These are phyloP conservation scores for Diplogelasinospora grovesii DNA, from an alignment of 495 filamentous ascomycete genomes.

Conservation along the genomic window DNA sequence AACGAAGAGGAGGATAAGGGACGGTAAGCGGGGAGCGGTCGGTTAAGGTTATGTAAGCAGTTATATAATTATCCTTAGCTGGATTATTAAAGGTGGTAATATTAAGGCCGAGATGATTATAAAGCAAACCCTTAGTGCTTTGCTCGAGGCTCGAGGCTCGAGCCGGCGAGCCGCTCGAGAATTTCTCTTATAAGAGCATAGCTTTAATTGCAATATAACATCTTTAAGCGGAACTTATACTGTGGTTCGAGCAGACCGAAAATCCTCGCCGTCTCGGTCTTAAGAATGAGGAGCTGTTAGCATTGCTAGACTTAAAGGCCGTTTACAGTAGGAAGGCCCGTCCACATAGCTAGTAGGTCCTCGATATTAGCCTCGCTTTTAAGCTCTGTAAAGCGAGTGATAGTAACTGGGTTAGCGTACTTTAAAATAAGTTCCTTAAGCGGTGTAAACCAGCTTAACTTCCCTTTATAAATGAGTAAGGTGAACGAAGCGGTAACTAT, in stretches of 20 bases:
- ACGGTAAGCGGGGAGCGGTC: constrained; percentile 5
- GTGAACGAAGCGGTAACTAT: background rate
- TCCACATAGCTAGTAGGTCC: constrained; percentile 8
- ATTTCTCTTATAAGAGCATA: constrained; percentile 18
- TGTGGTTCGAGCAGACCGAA: too few species aligned
- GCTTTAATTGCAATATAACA: constrained; percentile 18
- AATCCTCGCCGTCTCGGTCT: too few species aligned
- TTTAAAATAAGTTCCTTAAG: constrained; percentile 6
- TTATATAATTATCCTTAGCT: too few species aligned
- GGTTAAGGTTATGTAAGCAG: constrained; percentile 3
- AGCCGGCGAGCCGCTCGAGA: constrained; percentile 16
- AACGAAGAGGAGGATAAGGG: constrained; percentile 11
- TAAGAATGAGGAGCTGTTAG: constrained; percentile 1
- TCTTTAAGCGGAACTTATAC: constrained; percentile 12
- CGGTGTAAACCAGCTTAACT: constrained; percentile 1
- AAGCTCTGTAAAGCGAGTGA: too few species aligned
- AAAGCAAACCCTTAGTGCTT: constrained; percentile 8
- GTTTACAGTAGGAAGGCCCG: constrained; percentile 3
- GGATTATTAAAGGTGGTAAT: too few species aligned
- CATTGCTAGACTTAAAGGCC: background rate
- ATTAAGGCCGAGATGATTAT: background rate
- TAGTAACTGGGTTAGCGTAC: background rate
- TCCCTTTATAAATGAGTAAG: background rate
- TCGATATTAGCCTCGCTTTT: background rate
- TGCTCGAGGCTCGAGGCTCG: too few species aligned